Percentiles rank a stretch among this genome's conserved stretches.
Evolutionary conservation across 129 eudicot genomes (phyloP).

Genomic region (Escallonia rubra): DNA sequence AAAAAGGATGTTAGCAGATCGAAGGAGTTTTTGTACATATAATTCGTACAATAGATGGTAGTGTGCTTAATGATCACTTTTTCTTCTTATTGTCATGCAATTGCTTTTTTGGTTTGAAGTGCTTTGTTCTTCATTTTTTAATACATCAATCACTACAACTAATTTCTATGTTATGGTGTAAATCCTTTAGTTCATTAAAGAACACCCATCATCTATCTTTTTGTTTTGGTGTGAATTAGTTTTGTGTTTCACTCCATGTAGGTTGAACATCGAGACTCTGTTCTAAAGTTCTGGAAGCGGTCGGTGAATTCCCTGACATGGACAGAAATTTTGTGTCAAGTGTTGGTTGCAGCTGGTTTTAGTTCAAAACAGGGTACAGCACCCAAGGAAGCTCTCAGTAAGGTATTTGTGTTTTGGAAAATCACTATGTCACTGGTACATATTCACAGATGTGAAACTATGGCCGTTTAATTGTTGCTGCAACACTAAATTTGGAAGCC

Average conservation of each 20-base stretch:
- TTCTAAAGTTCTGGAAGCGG: constrained; percentile 61
- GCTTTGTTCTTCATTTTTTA: not conserved
- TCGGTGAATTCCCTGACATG: constrained; percentile 81
- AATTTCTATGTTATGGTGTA: not conserved
- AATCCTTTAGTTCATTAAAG: not conserved
- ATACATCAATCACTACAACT: not conserved
- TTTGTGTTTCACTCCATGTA: constrained; percentile 26
- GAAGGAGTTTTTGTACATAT: too few species aligned
- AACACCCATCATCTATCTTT: not conserved
- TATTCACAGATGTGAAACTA: not conserved
- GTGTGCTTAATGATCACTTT: too few species aligned
- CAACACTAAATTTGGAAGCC: not conserved
- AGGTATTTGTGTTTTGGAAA: constrained; percentile 40
- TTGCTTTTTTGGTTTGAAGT: not conserved
- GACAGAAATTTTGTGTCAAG: constrained; percentile 85
- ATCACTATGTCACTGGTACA: not conserved
- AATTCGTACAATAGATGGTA: too few species aligned
- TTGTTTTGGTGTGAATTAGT: not conserved
- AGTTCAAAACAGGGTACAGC: constrained; percentile 52
- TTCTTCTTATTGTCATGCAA: too few species aligned
- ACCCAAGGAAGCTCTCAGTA: constrained; percentile 31
- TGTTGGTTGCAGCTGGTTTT: constrained; percentile 85
- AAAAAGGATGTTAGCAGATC: too few species aligned
- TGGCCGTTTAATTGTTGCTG: not conserved
- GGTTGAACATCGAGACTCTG: constrained; percentile 47